Percentiles rank a stretch among this genome's conserved stretches.
phyloP scores from a whole-genome alignment of 768 basidiomycete species.

The Plicaturopsis crispa region DNA sequence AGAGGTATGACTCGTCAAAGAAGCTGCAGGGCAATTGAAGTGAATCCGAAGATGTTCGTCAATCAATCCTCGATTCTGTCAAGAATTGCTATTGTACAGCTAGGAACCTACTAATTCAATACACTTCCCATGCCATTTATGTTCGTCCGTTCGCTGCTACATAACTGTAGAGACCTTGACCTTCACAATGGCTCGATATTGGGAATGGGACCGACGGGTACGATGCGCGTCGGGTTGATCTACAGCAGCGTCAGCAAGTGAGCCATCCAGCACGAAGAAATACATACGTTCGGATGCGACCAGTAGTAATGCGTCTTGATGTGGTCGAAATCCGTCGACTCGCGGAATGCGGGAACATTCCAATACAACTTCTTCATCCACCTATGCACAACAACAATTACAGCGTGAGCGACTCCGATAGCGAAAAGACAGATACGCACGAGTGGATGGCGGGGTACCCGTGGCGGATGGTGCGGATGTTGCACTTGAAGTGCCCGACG shows the following conservation, averaged over 20 bases:
- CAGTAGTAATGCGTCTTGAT: conserved; percentile 38
- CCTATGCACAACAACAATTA: conserved; percentile 12
- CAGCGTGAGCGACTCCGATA: not conserved
- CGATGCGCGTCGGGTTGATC: conserved; percentile 3
- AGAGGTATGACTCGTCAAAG: no score
- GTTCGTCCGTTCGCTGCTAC: not conserved
- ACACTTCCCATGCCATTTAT: not conserved
- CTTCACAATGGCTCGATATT: conserved; percentile 4
- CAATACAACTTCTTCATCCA: conserved; percentile 66
- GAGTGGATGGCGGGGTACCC: conserved; percentile 56
- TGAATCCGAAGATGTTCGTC: no score
- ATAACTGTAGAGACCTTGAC: no score
- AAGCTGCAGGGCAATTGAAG: no score
- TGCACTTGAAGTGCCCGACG: conserved; percentile 63
- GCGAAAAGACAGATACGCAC: no score
- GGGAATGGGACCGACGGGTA: conserved; percentile 4
- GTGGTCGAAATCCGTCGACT: conserved; percentile 60
- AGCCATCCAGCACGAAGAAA: not conserved
- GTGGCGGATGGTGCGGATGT: conserved; percentile 51
- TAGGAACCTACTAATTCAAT: no score
- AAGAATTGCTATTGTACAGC: no score
- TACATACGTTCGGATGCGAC: conserved; percentile 17
- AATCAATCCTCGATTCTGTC: no score
- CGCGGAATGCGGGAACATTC: conserved; percentile 56
- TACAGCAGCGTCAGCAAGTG: not conserved